Conservation (phyloP, 805 yeast genomes). For the Candida sphagnicola region DNA sequence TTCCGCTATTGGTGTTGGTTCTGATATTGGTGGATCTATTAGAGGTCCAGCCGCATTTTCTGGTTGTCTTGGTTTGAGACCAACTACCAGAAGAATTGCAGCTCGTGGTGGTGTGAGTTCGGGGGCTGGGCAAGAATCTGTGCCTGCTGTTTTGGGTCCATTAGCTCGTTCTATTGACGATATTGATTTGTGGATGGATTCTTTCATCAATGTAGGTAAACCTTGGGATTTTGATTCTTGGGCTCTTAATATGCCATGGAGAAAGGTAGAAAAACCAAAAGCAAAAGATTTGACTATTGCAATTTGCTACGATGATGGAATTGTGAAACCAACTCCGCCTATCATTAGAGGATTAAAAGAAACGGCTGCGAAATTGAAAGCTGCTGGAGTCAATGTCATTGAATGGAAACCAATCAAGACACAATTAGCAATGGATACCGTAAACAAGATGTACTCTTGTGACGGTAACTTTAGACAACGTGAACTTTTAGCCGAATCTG, state of each 20-base stretch:
- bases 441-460: constrained; percentile 50
- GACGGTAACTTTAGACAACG: constrained; percentile 66
- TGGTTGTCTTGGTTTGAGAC: constrained; percentile 40
- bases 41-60: constrained; percentile 42
- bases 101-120: constrained; percentile 46
- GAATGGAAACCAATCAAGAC: constrained; percentile 57
- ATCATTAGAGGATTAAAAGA: constrained; percentile 51
- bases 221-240: constrained; percentile 57
- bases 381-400: constrained; percentile 56
- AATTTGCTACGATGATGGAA: constrained; percentile 59
- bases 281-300: constrained; percentile 53
- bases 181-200: constrained; percentile 63
- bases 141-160: constrained; percentile 67
- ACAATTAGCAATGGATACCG: constrained; percentile 56
- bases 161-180: constrained; percentile 62
- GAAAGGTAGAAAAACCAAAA: constrained; percentile 36
- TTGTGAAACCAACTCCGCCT: constrained; percentile 68
- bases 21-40: constrained; percentile 43
- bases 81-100: constrained; percentile 35
- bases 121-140: constrained; percentile 62
- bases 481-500: constrained; percentile 50
- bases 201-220: constrained; percentile 56
- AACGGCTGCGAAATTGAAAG: constrained; percentile 50
- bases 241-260: constrained; percentile 52
- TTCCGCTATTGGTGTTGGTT: constrained; percentile 36